Conservation (phyloP, 495 filamentous ascomycete genomes). For the Barbatosphaeria neglecta region DNA sequence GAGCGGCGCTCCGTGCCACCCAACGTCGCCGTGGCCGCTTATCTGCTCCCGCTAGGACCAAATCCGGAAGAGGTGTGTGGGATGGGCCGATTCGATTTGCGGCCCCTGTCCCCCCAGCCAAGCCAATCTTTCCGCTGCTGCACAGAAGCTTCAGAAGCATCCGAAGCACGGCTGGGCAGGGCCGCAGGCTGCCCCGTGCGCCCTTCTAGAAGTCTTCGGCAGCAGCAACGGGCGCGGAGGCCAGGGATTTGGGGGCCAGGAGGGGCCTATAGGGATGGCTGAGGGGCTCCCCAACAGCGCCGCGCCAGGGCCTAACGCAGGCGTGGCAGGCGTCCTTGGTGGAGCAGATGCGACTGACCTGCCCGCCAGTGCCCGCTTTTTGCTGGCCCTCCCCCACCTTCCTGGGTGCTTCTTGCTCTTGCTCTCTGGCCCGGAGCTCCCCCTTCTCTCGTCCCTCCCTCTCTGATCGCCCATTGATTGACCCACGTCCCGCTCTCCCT, state of each 20-base stretch:
- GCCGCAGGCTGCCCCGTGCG: constrained; percentile 14
- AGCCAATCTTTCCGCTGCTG: constrained; percentile 1
- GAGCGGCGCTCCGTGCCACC: no score
- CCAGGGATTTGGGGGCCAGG: neutral
- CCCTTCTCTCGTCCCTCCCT: neutral
- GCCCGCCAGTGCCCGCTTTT: neutral
- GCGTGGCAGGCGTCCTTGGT: no score
- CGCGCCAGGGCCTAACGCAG: neutral
- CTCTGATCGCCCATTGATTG: neutral
- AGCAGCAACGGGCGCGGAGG: constrained; percentile 11
- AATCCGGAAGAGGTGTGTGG: neutral
- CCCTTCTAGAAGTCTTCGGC: constrained; percentile 27
- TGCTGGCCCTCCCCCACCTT: neutral
- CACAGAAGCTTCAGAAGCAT: constrained; percentile 1
- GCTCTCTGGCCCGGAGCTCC: neutral
- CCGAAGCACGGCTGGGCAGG: neutral
- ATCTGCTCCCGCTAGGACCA: neutral
- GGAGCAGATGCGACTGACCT: neutral
- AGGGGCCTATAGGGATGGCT: neutral
- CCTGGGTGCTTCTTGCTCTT: neutral
- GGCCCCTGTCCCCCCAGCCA: neutral
- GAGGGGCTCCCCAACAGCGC: neutral
- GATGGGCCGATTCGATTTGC: neutral
- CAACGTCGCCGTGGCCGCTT: no score
- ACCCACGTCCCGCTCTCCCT: neutral